Base-by-base conservation (phyloP, 192 early-diverging fungal species). In the Phlyctochytrium bullatum region DNA sequence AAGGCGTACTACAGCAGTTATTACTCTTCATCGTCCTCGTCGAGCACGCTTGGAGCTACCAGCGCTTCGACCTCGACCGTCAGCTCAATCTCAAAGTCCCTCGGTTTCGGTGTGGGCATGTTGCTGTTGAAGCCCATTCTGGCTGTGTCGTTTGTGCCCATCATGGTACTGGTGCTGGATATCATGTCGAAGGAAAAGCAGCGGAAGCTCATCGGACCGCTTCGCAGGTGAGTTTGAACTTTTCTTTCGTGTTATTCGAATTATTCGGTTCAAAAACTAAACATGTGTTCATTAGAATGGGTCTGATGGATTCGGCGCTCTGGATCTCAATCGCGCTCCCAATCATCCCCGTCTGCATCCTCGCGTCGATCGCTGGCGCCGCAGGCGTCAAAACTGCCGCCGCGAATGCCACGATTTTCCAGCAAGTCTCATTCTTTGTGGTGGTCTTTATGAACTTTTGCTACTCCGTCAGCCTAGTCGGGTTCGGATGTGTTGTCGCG, bases 121-220 rank as follows among this genome's bases (percentile, higher is more conserved):
- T 24, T 71, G 2, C 34, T 71, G 36, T 33, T 71, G 3, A 27
- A 33, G 3, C 29, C 62, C 16, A 35, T 65, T n/a, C 53, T 62
- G 4, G 30, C 30, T 17, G 23, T 71, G 1, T 31, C 62, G 1
- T 71, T 71, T 36, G 10, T 71, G 2, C 69, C 69, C 1, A 20
- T 71, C 0, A 71, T 71, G 69, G 33, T 59, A 1, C 24, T 71
- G 23, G 62, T 65, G 29, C 53, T 71, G 31, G 69, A 71, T 17
- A 28, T 71, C 10, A 36, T 71, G 4, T 27, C 36, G 23, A 71
- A 71, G 59, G 69, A 71, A 33, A 71, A 71, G 36, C 69, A 71
- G 62, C 50, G 56, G 14, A 52, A 40, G 54, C 59, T 71, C 32
- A 28, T 65, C 23, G 69, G 69, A 17, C 53, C 63, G 1, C 34